Base-by-base conservation (phyloP, 139 green algal species). In the Spirogloea muscicola region DNA sequence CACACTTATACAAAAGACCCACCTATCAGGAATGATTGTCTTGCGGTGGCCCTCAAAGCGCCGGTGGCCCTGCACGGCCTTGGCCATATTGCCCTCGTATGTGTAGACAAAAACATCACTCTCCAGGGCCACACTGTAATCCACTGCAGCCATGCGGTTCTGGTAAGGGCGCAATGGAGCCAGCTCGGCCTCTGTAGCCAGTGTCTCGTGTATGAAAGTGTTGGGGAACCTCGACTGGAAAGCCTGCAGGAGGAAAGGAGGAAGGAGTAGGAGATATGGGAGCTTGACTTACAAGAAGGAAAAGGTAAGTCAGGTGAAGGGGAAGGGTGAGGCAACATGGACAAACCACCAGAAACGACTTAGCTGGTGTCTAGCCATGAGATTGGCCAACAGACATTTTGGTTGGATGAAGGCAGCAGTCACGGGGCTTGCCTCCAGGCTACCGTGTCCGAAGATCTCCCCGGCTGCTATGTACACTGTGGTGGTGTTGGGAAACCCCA, bases 31-130 rank as follows among this genome's bases (percentile, higher is more conserved):
- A 10, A 65, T 18, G 60, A 79, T 69, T 39, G 71, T 79, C 5
- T 39, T 34, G 5, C n/a, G 25, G 44, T 79, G 71, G 36, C 25
- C 59, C 10, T 79, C n/a, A 43, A 76, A 79, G 27, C 71, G 4
- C 31, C 71, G n/a, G 60, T 79, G 71, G 2, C 71, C 71, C 7
- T 79, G 42, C 60, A 79, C 71, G 21, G 43, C 68, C 37, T 42
- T 39, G 13, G 71, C 71, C 71, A 79, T 79, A 33, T 79, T 73
- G 37, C 71, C 71, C 3, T 73, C 71, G 29, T 79, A 79, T 27
- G 71, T 79, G 27, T 39, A 43, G 42, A 79, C 38, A 64, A 79
- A 79, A 16, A 79, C 71, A 29, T 79, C 52, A 27, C 71, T 79
- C 37, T 80, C 66, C 29, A 79, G 9, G 10, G 71, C 34, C 3